Base-by-base conservation (phyloP, 805 yeast genomes). In the Hanseniaspora hatyaiensis region DNA sequence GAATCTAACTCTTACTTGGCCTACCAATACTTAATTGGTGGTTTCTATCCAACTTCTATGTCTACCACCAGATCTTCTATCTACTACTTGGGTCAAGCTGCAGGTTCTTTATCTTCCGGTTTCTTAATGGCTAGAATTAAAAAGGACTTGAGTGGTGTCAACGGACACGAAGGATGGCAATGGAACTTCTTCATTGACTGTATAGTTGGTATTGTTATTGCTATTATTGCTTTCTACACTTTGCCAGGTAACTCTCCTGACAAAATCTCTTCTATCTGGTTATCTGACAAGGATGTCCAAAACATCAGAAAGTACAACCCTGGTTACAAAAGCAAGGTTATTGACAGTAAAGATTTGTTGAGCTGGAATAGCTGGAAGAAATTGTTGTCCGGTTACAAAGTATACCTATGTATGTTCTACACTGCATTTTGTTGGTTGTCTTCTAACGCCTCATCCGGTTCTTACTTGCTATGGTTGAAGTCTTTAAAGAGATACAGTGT, bases 181-280 rank as follows among this genome's bases (percentile, higher is more conserved):
- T 81, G 86, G 86, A 74, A 77, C 58, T 80, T 77, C 56, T 74
- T 81, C 40, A 69, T 81, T 52, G 84, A 79, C 58, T 80, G 79
- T 11, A 55, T 74, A 40, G 70, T 81, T 41, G 74, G 81, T 4
- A 55, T 79, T 23, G 75, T 69, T 2, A 72, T 80, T 31, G 82
- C 80, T 5, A 9, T 80, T 6, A 51, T 74, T 43, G 82, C 82
- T 0, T 66, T 70, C 50, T 74, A 72, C 56, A 53, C 68, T 55
- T 62, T 78, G 52, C 87, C 86, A 8, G 86, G 85, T 41, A 48
- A 48, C 24, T 79, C 82, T 16, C 85, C 86, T 5, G 62, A 68
- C 43, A 66, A 70, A 38, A 71, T 78, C 56, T 71, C 73, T 48
- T 72, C 78, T 3, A 59, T 71, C 19, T 74, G 69, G 54, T 58